Evolutionary conservation across 163 green algal species (phyloP).

Genomic region (Chloroidium sp.): DNA sequence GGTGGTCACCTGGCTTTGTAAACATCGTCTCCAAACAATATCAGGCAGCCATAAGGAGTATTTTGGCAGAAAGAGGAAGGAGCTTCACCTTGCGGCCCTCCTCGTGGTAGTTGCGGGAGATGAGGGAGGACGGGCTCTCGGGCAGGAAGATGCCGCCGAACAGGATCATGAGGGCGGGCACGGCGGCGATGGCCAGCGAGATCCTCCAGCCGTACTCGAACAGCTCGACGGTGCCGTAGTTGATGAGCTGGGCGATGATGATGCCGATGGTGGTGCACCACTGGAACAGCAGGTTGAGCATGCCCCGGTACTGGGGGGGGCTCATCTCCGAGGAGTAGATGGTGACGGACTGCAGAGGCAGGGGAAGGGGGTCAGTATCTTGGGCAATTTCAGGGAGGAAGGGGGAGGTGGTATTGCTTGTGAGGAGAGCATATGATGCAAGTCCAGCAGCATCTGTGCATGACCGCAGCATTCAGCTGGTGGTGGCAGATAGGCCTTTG

Average conservation of each 20-base stretch:
- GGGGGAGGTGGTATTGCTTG: no score
- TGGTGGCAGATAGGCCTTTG: no score
- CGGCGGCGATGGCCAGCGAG: slow-evolving; percentile 13
- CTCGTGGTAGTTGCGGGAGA: slow-evolving; percentile 20
- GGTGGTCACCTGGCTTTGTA: no score
- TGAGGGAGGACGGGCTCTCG: slow-evolving; percentile 38
- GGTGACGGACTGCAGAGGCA: slow-evolving; percentile 3
- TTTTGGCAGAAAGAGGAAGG: no score
- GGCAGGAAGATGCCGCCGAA: slow-evolving; percentile 27
- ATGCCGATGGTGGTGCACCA: slow-evolving; percentile 38
- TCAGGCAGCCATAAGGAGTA: no score
- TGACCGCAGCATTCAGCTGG: no score
- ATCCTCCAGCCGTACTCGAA: slow-evolving; percentile 11
- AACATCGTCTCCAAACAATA: no score
- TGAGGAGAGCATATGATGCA: no score
- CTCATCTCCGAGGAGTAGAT: slow-evolving; percentile 30
- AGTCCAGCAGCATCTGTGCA: no score
- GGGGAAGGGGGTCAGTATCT: no score
- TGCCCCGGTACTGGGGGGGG: slow-evolving; percentile 26
- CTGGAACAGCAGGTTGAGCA: slow-evolving; percentile 50
- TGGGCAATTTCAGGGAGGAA: no score
- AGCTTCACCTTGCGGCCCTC: slow-evolving; percentile 2
- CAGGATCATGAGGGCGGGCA: slow-evolving; percentile 25
- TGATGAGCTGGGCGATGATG: slow-evolving; percentile 35
- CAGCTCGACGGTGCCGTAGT: slow-evolving; percentile 31